Percentiles rank a stretch among this genome's conserved stretches.
phyloP scores from a whole-genome alignment of 371 early-diverging fungal species.

The Mucor lusitanicus region DNA sequence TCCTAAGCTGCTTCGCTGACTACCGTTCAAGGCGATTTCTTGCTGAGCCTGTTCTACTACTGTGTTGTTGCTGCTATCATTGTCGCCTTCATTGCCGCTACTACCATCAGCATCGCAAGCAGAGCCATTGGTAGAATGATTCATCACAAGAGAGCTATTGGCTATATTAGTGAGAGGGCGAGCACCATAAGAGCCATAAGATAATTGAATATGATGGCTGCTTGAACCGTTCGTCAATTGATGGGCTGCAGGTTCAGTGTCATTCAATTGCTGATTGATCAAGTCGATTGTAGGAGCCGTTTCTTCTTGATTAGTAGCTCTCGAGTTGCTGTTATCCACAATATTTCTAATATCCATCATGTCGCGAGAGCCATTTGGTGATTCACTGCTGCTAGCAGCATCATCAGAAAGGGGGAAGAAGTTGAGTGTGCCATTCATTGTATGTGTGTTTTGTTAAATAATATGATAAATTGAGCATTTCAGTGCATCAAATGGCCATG shows the following conservation, averaged over 20 bases:
- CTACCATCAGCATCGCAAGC: neutral
- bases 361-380: neutral
- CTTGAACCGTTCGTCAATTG: no score
- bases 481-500: no score
- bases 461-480: no score
- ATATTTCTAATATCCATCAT: neutral
- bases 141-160: no score
- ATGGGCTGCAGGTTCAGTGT: no score
- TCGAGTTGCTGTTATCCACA: neutral
- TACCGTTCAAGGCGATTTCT: neutral
- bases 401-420: neutral
- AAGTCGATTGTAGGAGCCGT: no score
- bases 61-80: neutral
- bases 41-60: neutral
- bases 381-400: neutral
- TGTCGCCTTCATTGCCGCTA: neutral
- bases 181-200: no score
- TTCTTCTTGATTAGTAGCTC: neutral
- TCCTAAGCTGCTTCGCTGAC: neutral
- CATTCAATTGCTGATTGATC: no score
- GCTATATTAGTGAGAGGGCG: no score
- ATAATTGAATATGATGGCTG: neutral
- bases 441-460: neutral
- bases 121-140: neutral
- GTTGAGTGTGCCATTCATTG: neutral